Percentiles rank a stretch among this genome's conserved stretches.
Evolutionary conservation across 169 alveolate species (phyloP).

Genomic region (Babesia caballi): DNA sequence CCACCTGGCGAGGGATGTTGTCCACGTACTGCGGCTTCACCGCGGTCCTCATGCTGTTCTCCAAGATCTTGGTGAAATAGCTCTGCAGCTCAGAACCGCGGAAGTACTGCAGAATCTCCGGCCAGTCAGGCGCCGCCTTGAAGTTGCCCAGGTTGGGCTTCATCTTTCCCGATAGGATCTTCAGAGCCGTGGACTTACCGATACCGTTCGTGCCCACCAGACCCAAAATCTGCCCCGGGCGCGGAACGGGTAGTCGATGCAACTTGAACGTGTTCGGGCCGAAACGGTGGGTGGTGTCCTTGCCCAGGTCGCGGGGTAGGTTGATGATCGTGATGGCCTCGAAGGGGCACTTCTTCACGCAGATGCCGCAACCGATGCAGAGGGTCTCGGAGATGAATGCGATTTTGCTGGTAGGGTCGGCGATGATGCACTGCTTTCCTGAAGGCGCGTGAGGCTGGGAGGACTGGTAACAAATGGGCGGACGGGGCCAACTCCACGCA

Average conservation of each 20-base stretch:
- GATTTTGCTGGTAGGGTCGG: constrained; percentile 88
- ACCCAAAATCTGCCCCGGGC: constrained; percentile 94
- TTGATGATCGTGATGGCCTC: constrained; percentile 97
- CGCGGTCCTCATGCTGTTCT: constrained; percentile 92
- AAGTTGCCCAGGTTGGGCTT: constrained; percentile 98
- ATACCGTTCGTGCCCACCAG: constrained; percentile 91
- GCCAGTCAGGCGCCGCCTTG: constrained; percentile 95
- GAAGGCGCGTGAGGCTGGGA: constrained; percentile 75
- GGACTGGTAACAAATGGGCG: constrained; percentile 79
- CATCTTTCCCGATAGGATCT: constrained; percentile 92
- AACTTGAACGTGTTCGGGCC: constrained; percentile 98
- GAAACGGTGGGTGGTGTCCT: constrained; percentile 89
- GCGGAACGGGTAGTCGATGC: constrained; percentile 98
- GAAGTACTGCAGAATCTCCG: constrained; percentile 91
- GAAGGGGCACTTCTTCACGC: constrained; percentile 99
- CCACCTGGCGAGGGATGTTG: constrained; percentile 89
- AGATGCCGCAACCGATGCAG: constrained; percentile 99
- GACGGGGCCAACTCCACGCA: too few relatives aligned
- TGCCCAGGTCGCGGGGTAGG: constrained; percentile 95
- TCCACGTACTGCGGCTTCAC: constrained; percentile 99
- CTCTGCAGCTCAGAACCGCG: constrained; percentile 97
- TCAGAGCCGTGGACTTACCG: constrained; percentile 98
- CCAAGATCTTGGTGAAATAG: constrained; percentile 93
- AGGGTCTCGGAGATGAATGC: constrained; percentile 95
- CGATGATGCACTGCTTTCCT: constrained; percentile 97